Evolutionary conservation across 345 rosid genomes (phyloP).

Genomic region (Eutrema japonicum): DNA sequence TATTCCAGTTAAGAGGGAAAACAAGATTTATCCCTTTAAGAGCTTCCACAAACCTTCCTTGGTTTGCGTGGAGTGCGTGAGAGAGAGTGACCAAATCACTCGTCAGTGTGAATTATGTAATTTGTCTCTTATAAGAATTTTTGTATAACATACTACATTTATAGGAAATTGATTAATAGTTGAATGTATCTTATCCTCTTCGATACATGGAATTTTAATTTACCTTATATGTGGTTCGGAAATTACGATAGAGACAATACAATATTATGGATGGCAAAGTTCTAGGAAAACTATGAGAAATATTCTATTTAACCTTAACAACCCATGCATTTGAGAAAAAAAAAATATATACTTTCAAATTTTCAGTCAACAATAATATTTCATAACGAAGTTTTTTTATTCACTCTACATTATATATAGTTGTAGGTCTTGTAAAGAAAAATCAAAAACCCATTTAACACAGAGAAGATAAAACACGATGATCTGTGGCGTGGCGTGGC

Average conservation of each 20-base stretch:
- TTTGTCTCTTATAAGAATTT: background rate
- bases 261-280: background rate
- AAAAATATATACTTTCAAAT: background rate
- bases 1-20: constrained; percentile 23
- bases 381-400: background rate
- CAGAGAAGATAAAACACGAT: background rate
- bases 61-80: constrained; percentile 24
- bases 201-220: background rate
- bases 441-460: background rate
- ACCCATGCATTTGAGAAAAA: too few species aligned
- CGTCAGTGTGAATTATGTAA: constrained; percentile 11
- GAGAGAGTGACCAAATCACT: constrained; percentile 26
- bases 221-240: too few species aligned
- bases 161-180: background rate
- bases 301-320: background rate
- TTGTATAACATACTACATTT: constrained; percentile 2
- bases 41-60: constrained; percentile 27
- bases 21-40: constrained; percentile 35
- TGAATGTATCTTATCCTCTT: background rate
- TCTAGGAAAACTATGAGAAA: background rate
- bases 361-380: background rate
- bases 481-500: constrained; percentile 34
- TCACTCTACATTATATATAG: background rate
- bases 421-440: background rate
- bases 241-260: background rate